These are phyloP conservation scores for Teratosphaeria gauchensis DNA, from an alignment of 2,329 filamentous ascomycete genomes.

Conservation along the genomic window DNA sequence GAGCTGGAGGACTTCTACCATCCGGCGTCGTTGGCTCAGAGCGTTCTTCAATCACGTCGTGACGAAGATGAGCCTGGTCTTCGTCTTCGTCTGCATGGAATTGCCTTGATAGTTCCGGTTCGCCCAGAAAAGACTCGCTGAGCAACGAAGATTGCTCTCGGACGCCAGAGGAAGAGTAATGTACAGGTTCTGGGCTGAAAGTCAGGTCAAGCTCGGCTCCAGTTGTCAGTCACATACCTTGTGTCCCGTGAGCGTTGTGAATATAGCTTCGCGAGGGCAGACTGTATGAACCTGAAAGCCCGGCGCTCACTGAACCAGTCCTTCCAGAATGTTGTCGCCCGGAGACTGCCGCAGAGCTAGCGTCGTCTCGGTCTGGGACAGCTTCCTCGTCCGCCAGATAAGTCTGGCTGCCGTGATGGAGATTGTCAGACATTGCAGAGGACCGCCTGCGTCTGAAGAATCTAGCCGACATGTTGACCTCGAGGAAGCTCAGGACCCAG, in stretches of 20 bases:
- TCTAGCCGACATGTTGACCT: neutral
- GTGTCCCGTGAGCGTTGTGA: slow-evolving; percentile 20
- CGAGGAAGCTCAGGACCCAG: neutral
- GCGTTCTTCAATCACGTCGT: slow-evolving; percentile 24
- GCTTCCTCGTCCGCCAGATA: neutral
- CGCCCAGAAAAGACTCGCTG: slow-evolving; percentile 28
- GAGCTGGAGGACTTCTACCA: slow-evolving; percentile 1
- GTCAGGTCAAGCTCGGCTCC: neutral
- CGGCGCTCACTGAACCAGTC: slow-evolving; percentile 5
- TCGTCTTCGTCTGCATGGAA: slow-evolving; percentile 8
- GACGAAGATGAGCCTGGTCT: slow-evolving; percentile 4
- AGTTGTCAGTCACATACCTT: slow-evolving; percentile 6
- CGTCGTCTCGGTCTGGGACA: neutral
- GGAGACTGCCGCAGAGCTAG: neutral
- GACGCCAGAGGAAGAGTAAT: slow-evolving; percentile 30
- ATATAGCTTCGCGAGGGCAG: slow-evolving; percentile 28
- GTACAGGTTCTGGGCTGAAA: slow-evolving; percentile 33
- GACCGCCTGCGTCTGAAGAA: slow-evolving; percentile 1
- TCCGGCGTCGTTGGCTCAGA: slow-evolving; percentile 25
- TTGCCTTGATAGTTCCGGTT: slow-evolving; percentile 20
- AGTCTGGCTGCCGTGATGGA: neutral
- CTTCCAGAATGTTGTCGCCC: neutral
- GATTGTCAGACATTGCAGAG: neutral
- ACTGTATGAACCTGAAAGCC: slow-evolving; percentile 20
- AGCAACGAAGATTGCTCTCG: slow-evolving; percentile 30